A percentile compares a stretch with the other conserved stretches of the same genome.
These are phyloP conservation scores for Colletotrichum camelliae DNA, from an alignment of 2,329 filamentous ascomycete genomes.

Conservation along the genomic window DNA sequence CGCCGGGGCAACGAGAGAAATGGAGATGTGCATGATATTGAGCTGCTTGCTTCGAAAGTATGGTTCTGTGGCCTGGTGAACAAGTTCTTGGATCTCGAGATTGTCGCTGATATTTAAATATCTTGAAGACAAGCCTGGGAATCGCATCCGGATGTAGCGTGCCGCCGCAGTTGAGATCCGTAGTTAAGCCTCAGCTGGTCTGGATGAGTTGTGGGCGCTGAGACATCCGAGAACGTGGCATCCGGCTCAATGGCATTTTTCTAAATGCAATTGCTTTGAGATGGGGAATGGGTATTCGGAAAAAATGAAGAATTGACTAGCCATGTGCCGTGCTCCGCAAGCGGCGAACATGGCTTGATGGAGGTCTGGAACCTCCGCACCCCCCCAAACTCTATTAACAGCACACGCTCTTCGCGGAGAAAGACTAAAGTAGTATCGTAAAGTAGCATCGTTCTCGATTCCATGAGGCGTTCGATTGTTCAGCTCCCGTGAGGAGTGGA, in stretches of 20 bases:
- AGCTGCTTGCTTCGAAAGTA: neutral
- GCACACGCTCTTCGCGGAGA: neutral
- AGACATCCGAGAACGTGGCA: neutral
- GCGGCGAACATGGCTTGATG: neutral
- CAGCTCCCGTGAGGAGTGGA: neutral
- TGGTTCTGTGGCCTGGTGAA: neutral
- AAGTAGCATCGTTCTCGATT: neutral
- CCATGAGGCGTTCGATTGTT: neutral
- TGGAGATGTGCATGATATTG: neutral
- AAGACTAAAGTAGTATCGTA: neutral
- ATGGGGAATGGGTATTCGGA: neutral
- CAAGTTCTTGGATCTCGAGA: neutral
- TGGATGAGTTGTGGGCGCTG: neutral
- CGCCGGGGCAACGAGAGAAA: neutral
- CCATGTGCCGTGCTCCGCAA: neutral
- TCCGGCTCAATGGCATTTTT: neutral
- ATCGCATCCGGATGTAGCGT: neutral
- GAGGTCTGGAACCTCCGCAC: neutral
- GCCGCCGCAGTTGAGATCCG: neutral
- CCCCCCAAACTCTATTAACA: neutral
- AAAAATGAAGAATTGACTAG: neutral
- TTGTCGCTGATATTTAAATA: neutral
- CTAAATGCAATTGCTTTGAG: neutral
- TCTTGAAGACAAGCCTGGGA: accelerated
- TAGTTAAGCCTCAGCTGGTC: neutral